A percentile compares a stretch with the other conserved stretches of the same genome.
phyloP scores from a whole-genome alignment of 108 stramenopile genomes.

The Cyclotella kingstonii region DNA sequence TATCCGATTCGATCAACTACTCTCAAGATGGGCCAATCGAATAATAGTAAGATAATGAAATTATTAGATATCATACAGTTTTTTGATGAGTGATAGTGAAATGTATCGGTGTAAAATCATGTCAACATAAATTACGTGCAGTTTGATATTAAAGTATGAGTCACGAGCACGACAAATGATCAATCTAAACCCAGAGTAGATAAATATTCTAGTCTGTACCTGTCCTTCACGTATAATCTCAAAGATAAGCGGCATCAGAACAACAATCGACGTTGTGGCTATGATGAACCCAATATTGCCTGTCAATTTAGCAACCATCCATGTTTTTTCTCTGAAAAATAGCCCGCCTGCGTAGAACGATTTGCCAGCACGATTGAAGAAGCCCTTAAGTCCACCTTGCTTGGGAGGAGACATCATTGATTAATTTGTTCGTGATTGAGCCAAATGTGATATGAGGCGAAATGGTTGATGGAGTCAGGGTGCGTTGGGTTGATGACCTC shows the following conservation, averaged over 20 bases:
- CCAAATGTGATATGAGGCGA: too few relatives aligned
- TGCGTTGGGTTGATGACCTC: too few relatives aligned
- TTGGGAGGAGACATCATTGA: neutral
- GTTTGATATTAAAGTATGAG: too few relatives aligned
- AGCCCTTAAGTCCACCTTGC: conserved; percentile 81
- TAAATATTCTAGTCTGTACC: conserved; percentile 44
- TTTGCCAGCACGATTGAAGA: conserved; percentile 64
- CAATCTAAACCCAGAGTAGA: neutral
- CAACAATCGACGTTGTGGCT: conserved; percentile 79
- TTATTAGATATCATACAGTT: neutral
- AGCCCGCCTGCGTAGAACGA: conserved; percentile 65
- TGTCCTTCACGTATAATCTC: conserved; percentile 85
- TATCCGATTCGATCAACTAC: conserved; percentile 68
- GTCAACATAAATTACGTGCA: neutral
- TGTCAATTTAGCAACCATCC: conserved; percentile 57
- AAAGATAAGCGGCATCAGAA: conserved; percentile 84
- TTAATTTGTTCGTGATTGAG: too few relatives aligned
- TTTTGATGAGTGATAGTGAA: neutral
- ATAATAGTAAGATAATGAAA: neutral
- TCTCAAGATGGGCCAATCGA: neutral
- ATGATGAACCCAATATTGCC: conserved; percentile 68
- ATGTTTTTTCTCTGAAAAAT: conserved; percentile 54
- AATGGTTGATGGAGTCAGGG: too few relatives aligned
- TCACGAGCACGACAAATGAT: too few relatives aligned
- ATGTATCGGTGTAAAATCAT: neutral